A percentile compares a stretch with the other conserved stretches of the same genome.
Conservation (phyloP, 805 yeast genomes). For the Sugiyamaella qingdaonensis region DNA sequence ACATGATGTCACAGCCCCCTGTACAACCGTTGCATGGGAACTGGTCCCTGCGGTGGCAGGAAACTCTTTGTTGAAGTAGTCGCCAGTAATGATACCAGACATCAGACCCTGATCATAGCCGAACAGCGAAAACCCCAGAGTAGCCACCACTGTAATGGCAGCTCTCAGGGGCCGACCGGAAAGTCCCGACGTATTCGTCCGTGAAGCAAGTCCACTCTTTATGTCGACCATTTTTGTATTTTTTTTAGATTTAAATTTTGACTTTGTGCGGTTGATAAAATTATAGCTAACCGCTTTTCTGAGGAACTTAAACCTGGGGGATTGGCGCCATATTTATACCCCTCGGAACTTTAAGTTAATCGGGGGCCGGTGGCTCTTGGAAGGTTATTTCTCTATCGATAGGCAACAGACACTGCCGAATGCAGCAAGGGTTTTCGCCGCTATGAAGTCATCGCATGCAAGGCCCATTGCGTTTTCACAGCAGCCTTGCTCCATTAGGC, state of each 20-base stretch:
- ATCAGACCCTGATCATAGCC: conserved; percentile 81
- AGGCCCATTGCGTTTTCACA: not conserved
- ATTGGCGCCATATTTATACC: not conserved
- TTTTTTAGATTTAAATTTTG: not conserved
- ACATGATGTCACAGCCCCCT: conserved; percentile 54
- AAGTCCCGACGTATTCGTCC: conserved; percentile 52
- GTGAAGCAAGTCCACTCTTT: conserved; percentile 6
- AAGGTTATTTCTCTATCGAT: not conserved
- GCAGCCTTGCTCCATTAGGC: not conserved
- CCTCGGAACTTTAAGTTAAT: not conserved
- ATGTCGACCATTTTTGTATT: not conserved
- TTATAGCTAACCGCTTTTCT: not conserved
- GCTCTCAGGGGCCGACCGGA: conserved; percentile 49
- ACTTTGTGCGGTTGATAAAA: not conserved
- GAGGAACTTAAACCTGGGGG: not conserved
- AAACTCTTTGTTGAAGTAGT: conserved; percentile 60
- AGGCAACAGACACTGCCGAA: not conserved
- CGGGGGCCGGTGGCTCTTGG: not conserved
- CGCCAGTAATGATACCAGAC: conserved; percentile 45
- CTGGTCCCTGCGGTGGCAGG: conserved; percentile 42
- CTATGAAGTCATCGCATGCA: conserved; percentile 5
- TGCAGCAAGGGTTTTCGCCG: not conserved
- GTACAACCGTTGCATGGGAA: conserved; percentile 47
- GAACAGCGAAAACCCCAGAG: conserved; percentile 61
- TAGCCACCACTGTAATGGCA: conserved; percentile 54